Evolutionary conservation across 495 filamentous ascomycete species (phyloP), one percentile per base, ranked within the genome.

Genomic region (Hypoxylon lienhwacheense): DNA sequence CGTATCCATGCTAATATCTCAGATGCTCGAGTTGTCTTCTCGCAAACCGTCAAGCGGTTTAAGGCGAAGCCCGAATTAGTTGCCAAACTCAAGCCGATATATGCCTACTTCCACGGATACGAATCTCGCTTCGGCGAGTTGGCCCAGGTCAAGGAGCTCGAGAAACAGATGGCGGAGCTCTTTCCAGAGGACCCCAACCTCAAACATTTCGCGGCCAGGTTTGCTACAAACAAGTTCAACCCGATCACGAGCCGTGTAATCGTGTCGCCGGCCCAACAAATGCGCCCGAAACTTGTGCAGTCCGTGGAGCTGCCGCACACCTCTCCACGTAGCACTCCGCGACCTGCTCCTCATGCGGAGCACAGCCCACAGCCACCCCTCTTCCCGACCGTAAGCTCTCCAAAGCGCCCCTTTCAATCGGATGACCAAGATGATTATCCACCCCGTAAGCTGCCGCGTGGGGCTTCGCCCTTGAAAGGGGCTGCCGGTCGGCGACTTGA

Each of bases 11-110:
- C 4, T 8, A 20, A 5, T 4, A n/a, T 29, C 0, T 3, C 59
- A 96, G 90, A 98, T 78, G 93, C 92, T 36, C 79, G 93, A 53
- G 90, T 90, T 2, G 87, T 96, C 14, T 98, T 97, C 69, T 91
- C 97, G 63, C 96, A 90, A 25, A 88, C 89, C 1, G 88, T 96
- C 42, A 85, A 83, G 61, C 85, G 84, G 42, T 76, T 95, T 35
- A 82, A 85, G 15, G 76, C 83, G 21, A 91, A 88, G 50, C 80
- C 85, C 0, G 86, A 92, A 55, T 77, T 77, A 25, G 72, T 84
- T 0, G 76, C 80, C 49, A 95, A 90, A 57, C 78, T 89, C 4
- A 95, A 95, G 63, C 83, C 85, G 3, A 81, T 98, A 1, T 95
- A 91, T 51, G 74, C 82, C 1, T 97, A 87, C 69, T 91, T 98